These are phyloP conservation scores for Adansonia grandidieri DNA, from an alignment of 441 rosid species.

Conservation along the genomic window DNA sequence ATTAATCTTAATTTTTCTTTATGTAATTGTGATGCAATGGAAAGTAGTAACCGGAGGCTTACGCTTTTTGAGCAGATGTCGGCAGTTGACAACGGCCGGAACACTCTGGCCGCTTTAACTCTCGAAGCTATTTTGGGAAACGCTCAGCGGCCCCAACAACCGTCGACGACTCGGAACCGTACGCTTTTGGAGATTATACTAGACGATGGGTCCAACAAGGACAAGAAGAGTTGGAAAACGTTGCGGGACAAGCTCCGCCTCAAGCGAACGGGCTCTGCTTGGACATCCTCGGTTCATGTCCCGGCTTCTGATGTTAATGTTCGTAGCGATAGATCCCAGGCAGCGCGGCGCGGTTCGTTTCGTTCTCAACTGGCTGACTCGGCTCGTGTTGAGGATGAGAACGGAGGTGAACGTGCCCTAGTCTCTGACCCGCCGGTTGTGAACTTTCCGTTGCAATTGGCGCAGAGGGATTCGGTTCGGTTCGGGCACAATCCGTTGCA, in stretches of 20 bases:
- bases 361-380: constrained; percentile 31
- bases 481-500: constrained; percentile 33
- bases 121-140: constrained; percentile 47
- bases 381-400: constrained; percentile 20
- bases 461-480: constrained; percentile 56
- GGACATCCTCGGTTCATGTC: constrained; percentile 62
- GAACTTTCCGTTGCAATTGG: constrained; percentile 46
- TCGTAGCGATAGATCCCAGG: constrained; percentile 35
- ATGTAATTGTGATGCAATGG: constrained; percentile 32
- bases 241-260: constrained; percentile 77
- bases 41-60: constrained; percentile 28
- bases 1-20: neutral
- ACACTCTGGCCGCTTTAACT: too few species aligned
- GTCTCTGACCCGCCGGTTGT: constrained; percentile 36
- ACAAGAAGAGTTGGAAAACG: constrained; percentile 70
- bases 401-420: constrained; percentile 24
- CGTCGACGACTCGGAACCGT: constrained; percentile 32
- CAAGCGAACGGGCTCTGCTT: constrained; percentile 71
- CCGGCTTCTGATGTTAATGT: constrained; percentile 62
- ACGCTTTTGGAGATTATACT: constrained; percentile 63
- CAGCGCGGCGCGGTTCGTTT: constrained; percentile 33
- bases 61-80: too few species aligned
- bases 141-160: constrained; percentile 31
- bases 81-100: too few species aligned
- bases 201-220: constrained; percentile 54